Evolutionary conservation across 2,329 filamentous ascomycete genomes (phyloP), one percentile per base, ranked within the genome.

Genomic region (Aspergillus sp.): DNA sequence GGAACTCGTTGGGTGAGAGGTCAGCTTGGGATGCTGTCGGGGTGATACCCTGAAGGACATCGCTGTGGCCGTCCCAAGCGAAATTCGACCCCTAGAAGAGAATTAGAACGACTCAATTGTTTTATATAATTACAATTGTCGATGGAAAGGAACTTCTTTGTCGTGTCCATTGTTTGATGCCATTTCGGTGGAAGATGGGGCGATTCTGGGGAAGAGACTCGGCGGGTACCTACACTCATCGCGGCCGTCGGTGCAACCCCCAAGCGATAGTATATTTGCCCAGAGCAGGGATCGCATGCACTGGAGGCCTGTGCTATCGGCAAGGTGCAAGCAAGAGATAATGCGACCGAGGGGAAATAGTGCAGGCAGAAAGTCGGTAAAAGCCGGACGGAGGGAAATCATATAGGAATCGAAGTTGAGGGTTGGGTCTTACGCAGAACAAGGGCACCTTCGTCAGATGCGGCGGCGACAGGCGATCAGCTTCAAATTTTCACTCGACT

Each of bases 11-110:
- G 17, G 63, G 51, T n/a, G 59, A 52, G n/a, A 59, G 28, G 17
- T 67, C 62, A 22, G 52, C 31, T 13, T 66, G 63, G 6, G 67
- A 62, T 9, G 64, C 47, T 11, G 57, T 54, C 19, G 68, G 57
- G 28, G 53, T 71, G 58, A 75, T 75, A 25, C 72, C 72, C 48
- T 75, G 74, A 6, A 77, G 72, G 47, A 73, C 63, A 64, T 76
- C 72, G 52, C 57, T 63, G 25, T 68, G 66, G 53, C 70, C 61
- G 15, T 64, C 64, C 71, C 72, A 74, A 54, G 54, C 59, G 50
- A 62, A 45, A 38, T 52, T 62, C 41, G 51, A 48, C n/a, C 46
- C 49, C 34, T 62, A 62, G 23, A 59, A 48, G 13, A 63, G 62
- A 67, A 60, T 61, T 48, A 11, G 34, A 25, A 31, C n/a, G 41